phyloP scores from a whole-genome alignment of 139 green algal species.

The Diplosphaera chodatii region DNA sequence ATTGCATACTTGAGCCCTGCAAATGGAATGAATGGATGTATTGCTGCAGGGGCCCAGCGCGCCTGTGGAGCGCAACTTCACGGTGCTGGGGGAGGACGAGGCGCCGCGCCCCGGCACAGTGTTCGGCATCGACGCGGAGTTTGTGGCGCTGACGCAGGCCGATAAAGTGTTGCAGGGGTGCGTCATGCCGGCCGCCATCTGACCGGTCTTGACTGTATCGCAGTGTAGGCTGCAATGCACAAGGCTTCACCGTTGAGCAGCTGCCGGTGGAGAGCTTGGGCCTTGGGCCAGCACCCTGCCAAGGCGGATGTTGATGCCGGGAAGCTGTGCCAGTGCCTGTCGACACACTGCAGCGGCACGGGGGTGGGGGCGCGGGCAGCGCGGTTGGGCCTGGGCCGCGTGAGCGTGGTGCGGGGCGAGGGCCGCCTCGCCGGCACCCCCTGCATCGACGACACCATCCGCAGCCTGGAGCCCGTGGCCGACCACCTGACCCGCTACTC shows the following conservation, averaged over 20 bases:
- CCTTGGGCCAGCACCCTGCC: no score
- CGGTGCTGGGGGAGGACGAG: conserved; percentile 53
- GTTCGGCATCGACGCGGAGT: conserved; percentile 91
- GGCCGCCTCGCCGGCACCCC: conserved; percentile 44
- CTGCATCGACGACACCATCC: conserved; percentile 92
- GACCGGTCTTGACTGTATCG: no score
- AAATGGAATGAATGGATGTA: no score
- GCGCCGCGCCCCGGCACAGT: conserved; percentile 51
- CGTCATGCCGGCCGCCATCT: no score
- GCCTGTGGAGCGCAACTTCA: conserved; percentile 40
- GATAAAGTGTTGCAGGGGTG: conserved; percentile 43
- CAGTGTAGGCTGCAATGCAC: no score
- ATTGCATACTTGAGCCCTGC: no score
- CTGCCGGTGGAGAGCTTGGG: no score
- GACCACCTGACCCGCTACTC: conserved; percentile 89
- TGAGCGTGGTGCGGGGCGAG: conserved; percentile 77
- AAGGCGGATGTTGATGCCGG: no score
- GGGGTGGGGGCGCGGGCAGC: conserved; percentile 33
- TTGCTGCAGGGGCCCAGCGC: conserved; percentile 22
- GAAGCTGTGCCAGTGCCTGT: no score
- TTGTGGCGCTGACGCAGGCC: conserved; percentile 69
- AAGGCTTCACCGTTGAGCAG: no score
- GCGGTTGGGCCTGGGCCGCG: conserved; percentile 76
- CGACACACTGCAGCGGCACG: conserved; percentile 24
- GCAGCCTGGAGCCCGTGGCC: conserved; percentile 78